Base-by-base conservation (phyloP, 2,329 filamentous ascomycete species). In the Arthroderma sp. region DNA sequence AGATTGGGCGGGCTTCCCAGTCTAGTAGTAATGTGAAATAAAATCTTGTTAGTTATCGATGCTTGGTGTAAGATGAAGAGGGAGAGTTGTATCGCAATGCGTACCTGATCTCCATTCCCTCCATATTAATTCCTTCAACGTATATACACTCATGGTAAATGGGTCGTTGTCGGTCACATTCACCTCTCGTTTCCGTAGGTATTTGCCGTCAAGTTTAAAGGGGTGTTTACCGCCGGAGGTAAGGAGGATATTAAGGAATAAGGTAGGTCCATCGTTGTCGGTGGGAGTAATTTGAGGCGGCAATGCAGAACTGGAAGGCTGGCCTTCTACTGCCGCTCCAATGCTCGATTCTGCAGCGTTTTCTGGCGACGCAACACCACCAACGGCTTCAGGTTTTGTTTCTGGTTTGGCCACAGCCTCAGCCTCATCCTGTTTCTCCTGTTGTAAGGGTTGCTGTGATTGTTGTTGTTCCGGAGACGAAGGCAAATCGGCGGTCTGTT, bases 131-230 rank as follows among this genome's bases (percentile, higher is more conserved):
- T 96, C 90, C 73, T 96, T 96, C 63, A 97, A 76, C 2, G 88
- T 95, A 70, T 96, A 95, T 54, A 95, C 86, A 63, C 88, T 95
- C 73, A 97, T 89, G 68, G 85, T 87, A 68, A 89, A 91, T 0
- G 90, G 90, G 67, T 96, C 89, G 62, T 81, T 79, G 33, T 85
- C 84, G 19, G 88, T 85, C 1, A 93, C 81, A 52, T 80, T 81
- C 56, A 95, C 87, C 64, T 86, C 87, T 59, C 89, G 82, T 72
- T 91, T 90, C 56, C 79, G 78, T 56, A 97, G 76, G 67, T 96
- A 96, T 67, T 83, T 88, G 66, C 88, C 86, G 71, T 95, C 88
- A 63, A 97, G 86, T 68, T 85, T 89, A 73, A 94, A 95, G 0
- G 90, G 89, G 72, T 96, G 90, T 61, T 90, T 80, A 38, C 87